Evolutionary conservation across 2,329 filamentous ascomycete genomes (phyloP), one percentile per base, ranked within the genome.

Genomic region (Nannizzia gypsea): DNA sequence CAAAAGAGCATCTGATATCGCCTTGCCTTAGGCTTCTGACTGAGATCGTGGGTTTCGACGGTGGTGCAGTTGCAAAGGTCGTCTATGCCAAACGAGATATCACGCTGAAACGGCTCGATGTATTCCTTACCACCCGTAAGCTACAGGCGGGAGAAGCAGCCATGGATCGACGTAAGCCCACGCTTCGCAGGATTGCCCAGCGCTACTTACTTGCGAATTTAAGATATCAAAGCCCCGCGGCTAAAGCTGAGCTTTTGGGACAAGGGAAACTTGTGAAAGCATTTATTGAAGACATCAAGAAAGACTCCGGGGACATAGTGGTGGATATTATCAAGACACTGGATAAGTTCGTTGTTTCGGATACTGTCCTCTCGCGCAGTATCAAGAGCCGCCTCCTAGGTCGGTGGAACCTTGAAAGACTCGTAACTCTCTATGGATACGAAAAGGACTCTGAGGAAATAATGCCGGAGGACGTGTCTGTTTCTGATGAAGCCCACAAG

Each of bases 1-100:
- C 84, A 55, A 96, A 95, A 69, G 90, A 90, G 42, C 90, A 89
- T 72, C 78, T 97, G 61, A 91, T 96, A 62, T 93, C 90, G 2
- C 92, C 93, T 0, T 91, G 88, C 24, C 76, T 99, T 61, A 85
- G 92, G 60, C 76, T 99, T 57, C 80, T 99, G 62, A 88, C 86
- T 57, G 92, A 99, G 73, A 81, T 91, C n/a, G 83, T 89, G 15
- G 84, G 80, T 59, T 87, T 96, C 64, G 91, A 97, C 72, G 90
- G 90, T 15, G 95, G 93, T 13, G 82, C 84, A 46, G 80, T 90
- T 59, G 89, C 91, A 28, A 85, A 83, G 65, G 80, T 85, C 52
- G 80, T 96, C 36, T 95, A 95, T 70, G 81, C 87, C 58, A 85
- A 85, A 34, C 83, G 90, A 65, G 85, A 89, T 66, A 85, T 84